Conservation (phyloP, 176 grass and related monocot species). For the Triticum turgidum region DNA sequence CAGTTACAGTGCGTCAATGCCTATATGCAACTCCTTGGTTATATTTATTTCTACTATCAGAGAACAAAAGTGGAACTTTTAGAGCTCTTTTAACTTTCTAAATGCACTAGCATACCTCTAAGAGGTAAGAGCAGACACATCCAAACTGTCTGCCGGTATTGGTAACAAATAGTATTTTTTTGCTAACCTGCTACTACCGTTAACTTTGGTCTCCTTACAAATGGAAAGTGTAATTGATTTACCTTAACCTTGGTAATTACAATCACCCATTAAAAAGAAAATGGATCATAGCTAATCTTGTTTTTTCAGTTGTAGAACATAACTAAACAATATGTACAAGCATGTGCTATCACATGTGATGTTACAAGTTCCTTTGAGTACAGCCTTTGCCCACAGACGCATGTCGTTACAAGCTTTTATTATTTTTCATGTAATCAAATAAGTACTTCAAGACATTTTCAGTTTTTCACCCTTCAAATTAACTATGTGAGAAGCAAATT, state of each 20-base stretch:
- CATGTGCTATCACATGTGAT: too few species aligned
- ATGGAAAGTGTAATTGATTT: background rate
- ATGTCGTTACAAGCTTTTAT: too few species aligned
- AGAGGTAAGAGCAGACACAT: background rate
- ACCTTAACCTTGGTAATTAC: background rate
- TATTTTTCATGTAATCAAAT: too few species aligned
- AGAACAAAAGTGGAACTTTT: background rate
- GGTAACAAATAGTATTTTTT: background rate
- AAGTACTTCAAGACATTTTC: too few species aligned
- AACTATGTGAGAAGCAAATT: too few species aligned
- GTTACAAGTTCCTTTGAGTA: too few species aligned
- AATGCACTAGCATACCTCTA: background rate
- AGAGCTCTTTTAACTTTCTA: background rate
- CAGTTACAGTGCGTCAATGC: background rate
- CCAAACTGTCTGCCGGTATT: background rate
- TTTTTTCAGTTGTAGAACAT: too few species aligned
- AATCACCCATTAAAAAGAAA: background rate
- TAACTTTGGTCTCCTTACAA: background rate
- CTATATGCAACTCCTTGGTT: background rate
- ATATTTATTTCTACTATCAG: slow-evolving; percentile 15
- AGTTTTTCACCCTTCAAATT: too few species aligned
- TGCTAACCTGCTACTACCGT: background rate
- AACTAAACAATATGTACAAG: too few species aligned
- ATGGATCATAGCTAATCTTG: background rate
- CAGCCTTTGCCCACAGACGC: too few species aligned